Conservation (phyloP, 2,329 filamentous ascomycete species). For the Colletotrichum limetticola region DNA sequence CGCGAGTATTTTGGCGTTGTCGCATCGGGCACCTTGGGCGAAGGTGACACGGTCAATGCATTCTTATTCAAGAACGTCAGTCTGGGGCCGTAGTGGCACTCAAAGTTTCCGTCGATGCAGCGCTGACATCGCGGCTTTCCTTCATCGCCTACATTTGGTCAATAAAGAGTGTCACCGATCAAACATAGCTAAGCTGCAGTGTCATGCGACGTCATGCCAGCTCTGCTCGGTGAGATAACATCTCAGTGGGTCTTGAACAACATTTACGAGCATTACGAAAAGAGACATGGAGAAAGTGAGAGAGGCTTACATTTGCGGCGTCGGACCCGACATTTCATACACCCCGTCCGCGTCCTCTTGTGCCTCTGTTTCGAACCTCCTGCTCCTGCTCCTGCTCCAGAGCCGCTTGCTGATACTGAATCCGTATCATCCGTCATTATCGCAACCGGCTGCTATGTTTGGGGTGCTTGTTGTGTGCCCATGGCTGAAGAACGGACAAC, state of each 20-base stretch:
- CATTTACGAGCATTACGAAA: not conserved
- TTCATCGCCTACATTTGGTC: conserved; percentile 57
- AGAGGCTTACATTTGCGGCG: conserved; percentile 57
- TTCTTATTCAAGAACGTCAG: conserved; percentile 62
- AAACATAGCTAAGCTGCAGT: not conserved
- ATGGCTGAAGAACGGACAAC: conserved; percentile 3
- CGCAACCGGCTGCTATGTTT: not conserved
- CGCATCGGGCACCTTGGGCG: conserved; percentile 4
- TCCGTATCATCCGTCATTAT: conserved; percentile 30
- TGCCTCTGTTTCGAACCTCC: conserved; percentile 21
- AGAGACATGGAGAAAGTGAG: not conserved
- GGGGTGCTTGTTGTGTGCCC: conserved; percentile 5
- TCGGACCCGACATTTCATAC: conserved; percentile 59
- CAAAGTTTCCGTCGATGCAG: conserved; percentile 56
- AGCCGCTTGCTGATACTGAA: conserved; percentile 11
- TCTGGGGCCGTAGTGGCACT: conserved; percentile 59
- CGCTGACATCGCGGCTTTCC: conserved; percentile 59
- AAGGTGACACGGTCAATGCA: conserved; percentile 49
- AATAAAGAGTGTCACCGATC: not conserved
- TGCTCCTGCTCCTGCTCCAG: not conserved
- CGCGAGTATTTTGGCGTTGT: conserved; percentile 26
- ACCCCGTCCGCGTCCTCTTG: conserved; percentile 54
- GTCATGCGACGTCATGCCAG: not conserved
- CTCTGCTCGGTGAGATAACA: not conserved
- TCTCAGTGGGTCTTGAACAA: not conserved